Evolutionary conservation across 2,329 filamentous ascomycete species (phyloP).

Genomic region (Ophiostoma perfectum): DNA sequence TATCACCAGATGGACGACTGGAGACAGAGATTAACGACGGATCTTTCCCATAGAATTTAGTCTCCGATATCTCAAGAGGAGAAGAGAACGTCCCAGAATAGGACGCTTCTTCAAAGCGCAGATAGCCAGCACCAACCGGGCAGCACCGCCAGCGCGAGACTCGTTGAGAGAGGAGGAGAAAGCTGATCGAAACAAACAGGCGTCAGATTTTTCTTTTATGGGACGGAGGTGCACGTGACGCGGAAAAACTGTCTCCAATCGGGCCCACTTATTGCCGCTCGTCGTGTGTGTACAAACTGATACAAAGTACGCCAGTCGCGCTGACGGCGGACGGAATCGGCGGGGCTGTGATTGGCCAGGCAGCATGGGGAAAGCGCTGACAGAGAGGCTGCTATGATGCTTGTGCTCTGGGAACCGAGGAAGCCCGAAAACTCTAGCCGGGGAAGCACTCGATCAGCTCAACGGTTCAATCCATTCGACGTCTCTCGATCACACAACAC

Average conservation of each 20-base stretch:
- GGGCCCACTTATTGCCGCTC: not conserved
- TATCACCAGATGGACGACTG: slow-evolving; percentile 45
- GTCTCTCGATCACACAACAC: not conserved
- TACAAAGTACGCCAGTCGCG: not conserved
- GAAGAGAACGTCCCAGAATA: slow-evolving; percentile 18
- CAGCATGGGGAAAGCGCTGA: slow-evolving; percentile 9
- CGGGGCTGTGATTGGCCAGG: slow-evolving; percentile 25
- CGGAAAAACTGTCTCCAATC: slow-evolving; percentile 22
- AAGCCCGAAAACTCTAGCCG: slow-evolving; percentile 28
- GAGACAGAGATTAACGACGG: slow-evolving; percentile 54
- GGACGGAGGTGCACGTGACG: slow-evolving; percentile 21
- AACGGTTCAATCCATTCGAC: not conserved
- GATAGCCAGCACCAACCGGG: slow-evolving; percentile 24
- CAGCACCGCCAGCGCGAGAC: slow-evolving; percentile 23
- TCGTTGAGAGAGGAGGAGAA: slow-evolving; percentile 26
- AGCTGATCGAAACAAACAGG: slow-evolving; percentile 23
- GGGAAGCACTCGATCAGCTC: not conserved
- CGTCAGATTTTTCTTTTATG: not conserved
- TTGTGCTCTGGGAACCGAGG: slow-evolving; percentile 38
- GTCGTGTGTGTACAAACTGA: too few species aligned
- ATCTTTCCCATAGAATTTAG: slow-evolving; percentile 36
- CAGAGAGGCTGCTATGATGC: slow-evolving; percentile 9
- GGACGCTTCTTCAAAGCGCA: slow-evolving; percentile 8
- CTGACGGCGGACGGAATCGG: slow-evolving; percentile 27
- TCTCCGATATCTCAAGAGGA: slow-evolving; percentile 39